Conservation (phyloP, 2,329 filamentous ascomycete species). For the Graphilbum ipis-grandicollis region DNA sequence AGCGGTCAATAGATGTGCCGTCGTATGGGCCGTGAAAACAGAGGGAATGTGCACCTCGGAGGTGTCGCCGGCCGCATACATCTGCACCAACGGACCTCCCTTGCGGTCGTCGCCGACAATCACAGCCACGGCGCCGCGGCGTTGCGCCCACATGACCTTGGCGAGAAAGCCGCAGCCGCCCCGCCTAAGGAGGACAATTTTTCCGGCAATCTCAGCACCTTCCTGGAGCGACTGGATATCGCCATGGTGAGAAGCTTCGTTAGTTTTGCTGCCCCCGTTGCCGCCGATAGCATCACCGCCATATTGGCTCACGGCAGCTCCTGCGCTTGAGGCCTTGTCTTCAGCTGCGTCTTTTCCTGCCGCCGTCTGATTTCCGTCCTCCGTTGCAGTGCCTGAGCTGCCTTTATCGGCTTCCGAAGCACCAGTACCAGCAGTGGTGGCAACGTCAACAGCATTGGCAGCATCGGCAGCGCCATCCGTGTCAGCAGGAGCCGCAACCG, state of each 20-base stretch:
- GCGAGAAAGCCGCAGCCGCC: constrained; percentile 93
- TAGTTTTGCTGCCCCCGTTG: neutral
- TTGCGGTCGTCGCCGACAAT: constrained; percentile 90
- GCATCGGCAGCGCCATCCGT: neutral
- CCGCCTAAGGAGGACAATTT: constrained; percentile 77
- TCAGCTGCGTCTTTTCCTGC: neutral
- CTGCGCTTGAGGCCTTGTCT: neutral
- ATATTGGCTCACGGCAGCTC: no score
- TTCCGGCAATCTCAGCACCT: constrained; percentile 80
- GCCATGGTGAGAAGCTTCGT: constrained; percentile 35
- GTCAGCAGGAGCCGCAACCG: neutral
- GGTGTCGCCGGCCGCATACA: constrained; percentile 95
- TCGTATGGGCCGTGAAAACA: constrained; percentile 87
- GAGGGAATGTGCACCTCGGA: constrained; percentile 90
- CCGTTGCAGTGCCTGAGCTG: no score
- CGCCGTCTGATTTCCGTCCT: no score
- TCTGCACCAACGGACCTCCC: constrained; percentile 79
- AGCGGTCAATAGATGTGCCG: constrained; percentile 57
- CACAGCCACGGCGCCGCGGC: constrained; percentile 71
- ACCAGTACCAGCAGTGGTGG: no score
- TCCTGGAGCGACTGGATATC: constrained; percentile 89
- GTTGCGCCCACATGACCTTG: constrained; percentile 93
- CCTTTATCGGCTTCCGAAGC: no score
- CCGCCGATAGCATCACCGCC: no score
- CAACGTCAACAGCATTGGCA: neutral